phyloP scores from a whole-genome alignment of 208 protist genomes.

The Wallacemonas sp. region DNA sequence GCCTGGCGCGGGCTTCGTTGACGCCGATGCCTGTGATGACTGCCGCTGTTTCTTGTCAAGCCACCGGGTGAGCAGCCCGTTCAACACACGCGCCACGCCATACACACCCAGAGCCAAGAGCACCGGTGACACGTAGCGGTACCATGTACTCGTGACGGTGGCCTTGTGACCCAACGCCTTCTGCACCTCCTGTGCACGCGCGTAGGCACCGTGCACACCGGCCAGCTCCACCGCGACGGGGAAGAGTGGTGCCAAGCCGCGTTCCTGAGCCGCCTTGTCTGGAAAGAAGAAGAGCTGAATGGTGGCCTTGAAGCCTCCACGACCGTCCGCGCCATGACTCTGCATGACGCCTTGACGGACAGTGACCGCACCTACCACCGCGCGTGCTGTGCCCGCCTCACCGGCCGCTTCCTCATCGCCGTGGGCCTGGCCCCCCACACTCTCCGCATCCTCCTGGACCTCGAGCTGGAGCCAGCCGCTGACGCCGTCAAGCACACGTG shows the following conservation, averaged over 20 bases:
- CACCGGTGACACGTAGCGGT: conserved; percentile 44
- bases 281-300: conserved; percentile 14
- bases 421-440: no score
- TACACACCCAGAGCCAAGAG: conserved; percentile 36
- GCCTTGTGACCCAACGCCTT: conserved; percentile 8
- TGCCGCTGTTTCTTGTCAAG: conserved; percentile 14
- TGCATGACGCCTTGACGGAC: not conserved
- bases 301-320: conserved; percentile 2
- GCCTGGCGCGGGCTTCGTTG: not conserved
- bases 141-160: conserved; percentile 20
- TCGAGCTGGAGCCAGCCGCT: conserved; percentile 1
- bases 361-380: not conserved
- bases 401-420: no score
- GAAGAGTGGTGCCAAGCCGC: not conserved
- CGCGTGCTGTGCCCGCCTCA: no score
- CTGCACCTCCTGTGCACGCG: conserved; percentile 8
- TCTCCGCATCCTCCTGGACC: no score
- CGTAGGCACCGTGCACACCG: conserved; percentile 23
- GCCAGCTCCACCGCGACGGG: conserved; percentile 35
- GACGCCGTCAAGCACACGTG: not conserved
- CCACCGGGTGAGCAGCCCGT: not conserved
- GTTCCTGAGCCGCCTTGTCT: not conserved
- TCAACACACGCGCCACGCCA: conserved; percentile 16
- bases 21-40: not conserved
- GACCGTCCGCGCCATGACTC: not conserved